These are phyloP conservation scores for Picochlorum sp. DNA, from an alignment of 139 green algal species.

Conservation along the genomic window DNA sequence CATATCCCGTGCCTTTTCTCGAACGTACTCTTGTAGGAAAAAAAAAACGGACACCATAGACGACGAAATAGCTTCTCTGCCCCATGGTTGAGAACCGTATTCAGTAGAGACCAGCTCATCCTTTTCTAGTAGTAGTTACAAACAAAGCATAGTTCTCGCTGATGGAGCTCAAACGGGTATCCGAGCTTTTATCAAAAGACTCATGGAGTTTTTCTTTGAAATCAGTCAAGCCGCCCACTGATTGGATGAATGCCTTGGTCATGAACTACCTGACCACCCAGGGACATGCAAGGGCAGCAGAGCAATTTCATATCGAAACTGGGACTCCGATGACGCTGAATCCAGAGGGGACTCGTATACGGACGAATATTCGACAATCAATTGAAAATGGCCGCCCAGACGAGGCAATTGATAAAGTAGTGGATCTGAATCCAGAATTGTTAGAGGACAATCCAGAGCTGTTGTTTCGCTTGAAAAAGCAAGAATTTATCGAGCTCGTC, in stretches of 20 bases:
- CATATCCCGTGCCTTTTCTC: too few species aligned
- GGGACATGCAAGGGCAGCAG: constrained; percentile 89
- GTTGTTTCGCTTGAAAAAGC: constrained; percentile 94
- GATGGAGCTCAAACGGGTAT: too few species aligned
- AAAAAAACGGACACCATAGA: too few species aligned
- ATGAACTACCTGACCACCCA: constrained; percentile 97
- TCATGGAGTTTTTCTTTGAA: constrained; percentile 74
- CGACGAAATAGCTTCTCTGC: too few species aligned
- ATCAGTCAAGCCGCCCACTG: constrained; percentile 57
- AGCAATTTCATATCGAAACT: constrained; percentile 74
- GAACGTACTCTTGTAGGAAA: too few species aligned
- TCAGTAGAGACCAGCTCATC: too few species aligned
- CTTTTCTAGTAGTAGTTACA: too few species aligned
- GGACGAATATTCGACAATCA: constrained; percentile 82
- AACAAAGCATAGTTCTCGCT: too few species aligned
- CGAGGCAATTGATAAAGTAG: constrained; percentile 32
- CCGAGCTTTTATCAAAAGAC: constrained; percentile 10
- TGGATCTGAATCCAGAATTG: constrained; percentile 48
- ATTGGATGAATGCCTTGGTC: constrained; percentile 88
- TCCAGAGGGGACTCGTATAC: constrained; percentile 67
- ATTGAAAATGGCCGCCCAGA: constrained; percentile 79
- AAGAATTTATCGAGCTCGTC: constrained; percentile 94
- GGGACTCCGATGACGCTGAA: constrained; percentile 65
- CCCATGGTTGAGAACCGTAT: too few species aligned
- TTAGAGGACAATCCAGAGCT: constrained; percentile 74